Evolutionary conservation across 2,329 filamentous ascomycete species (phyloP), one percentile per base, ranked within the genome.

Genomic region (Paramyrothecium sp.): DNA sequence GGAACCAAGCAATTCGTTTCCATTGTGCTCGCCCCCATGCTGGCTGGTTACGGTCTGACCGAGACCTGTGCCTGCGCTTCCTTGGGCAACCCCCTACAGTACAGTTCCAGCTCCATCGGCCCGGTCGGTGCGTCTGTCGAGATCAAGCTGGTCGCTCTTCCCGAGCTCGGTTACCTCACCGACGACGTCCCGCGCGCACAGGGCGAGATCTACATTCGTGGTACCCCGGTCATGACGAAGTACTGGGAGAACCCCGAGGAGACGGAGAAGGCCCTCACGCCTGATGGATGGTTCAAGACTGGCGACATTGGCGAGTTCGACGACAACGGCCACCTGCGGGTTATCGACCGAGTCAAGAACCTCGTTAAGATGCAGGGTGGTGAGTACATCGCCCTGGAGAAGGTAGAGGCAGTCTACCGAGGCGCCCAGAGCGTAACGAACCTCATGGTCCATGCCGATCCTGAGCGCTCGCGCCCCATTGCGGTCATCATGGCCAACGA

Each of bases 281-380:
- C 86, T 3, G 95, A 97, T 67, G 92, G 92, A 53, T 98, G 95
- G 95, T 98, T 98, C 84, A 94, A 90, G 83, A 96, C 92, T 17
- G 94, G 94, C 60, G 94, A 98, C 69, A 95, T 98, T 72, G 94
- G 94, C 67, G 91, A 97, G 72, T 95, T 94, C 67, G 88, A 94
- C 73, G 71, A 78, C 49, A 82, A 89, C 60, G 94, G 94, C 48
- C 90, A 96, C 72, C 76, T 98, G 63, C 85, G 82, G 65, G 89
- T 98, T 71, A 93, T 98, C 69, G 94, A 98, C 74, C 91, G 94
- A 65, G 93, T 97, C 86, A 98, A 98, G 88, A 98, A 98, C 77
- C 81, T 98, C 56, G 91, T 98, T 75, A 98, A 98, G 87, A 93
- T 95, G 61, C 85, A 91, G 63, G 92, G 93, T 59, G 94, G 94